Evolutionary conservation across 108 stramenopile species (phyloP).

Genomic region (Hondaea fermentalgiana): DNA sequence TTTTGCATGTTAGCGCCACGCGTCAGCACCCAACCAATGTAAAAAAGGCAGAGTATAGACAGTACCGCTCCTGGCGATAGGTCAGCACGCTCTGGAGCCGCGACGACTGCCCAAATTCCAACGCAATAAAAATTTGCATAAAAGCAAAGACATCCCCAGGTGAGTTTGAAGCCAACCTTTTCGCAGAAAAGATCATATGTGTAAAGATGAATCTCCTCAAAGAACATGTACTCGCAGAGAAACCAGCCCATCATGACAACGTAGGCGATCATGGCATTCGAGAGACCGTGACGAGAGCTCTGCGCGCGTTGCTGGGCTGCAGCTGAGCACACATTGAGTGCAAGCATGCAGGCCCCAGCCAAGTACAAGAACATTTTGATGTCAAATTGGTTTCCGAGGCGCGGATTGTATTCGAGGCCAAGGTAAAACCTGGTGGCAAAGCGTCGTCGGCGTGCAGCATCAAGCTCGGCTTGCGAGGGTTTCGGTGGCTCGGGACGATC

Average conservation of each 20-base stretch:
- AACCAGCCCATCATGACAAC: neutral
- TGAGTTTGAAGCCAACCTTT: neutral
- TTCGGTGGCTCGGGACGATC: neutral
- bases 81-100: neutral
- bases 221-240: neutral
- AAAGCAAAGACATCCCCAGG: neutral
- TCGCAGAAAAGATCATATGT: neutral
- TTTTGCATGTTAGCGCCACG: neutral
- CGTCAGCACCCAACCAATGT: neutral
- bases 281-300: neutral
- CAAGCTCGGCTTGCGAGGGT: neutral
- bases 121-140: neutral
- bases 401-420: neutral
- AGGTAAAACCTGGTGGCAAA: neutral
- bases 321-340: neutral
- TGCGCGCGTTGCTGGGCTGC: neutral
- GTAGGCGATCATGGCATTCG: neutral
- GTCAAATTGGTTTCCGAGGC: neutral
- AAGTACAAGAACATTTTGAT: neutral
- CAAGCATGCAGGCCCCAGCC: neutral
- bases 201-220: neutral
- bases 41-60: neutral
- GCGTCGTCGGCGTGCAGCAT: neutral
- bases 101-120: neutral
- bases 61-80: neutral